Percentiles rank a stretch among this genome's conserved stretches.
Evolutionary conservation across 495 filamentous ascomycete species (phyloP).

Genomic region (Xylaria nigripes): DNA sequence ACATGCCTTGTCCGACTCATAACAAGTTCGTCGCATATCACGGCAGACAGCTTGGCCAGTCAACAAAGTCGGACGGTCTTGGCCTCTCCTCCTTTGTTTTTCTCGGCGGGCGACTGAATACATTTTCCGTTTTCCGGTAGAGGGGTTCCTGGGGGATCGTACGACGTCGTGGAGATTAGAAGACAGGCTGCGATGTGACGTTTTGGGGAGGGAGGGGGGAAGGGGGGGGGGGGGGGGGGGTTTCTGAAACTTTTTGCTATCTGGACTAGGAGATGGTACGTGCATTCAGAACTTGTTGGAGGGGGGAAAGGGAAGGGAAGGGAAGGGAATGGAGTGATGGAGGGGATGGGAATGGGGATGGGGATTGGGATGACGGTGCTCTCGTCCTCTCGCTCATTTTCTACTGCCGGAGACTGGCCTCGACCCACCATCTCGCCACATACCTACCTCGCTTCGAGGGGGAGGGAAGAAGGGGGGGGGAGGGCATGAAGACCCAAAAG

Average conservation of each 20-base stretch:
- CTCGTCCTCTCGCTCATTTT: constrained; percentile 2
- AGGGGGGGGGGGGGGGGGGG: too few species aligned
- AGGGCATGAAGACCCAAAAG: constrained; percentile 3
- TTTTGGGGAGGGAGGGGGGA: background rate
- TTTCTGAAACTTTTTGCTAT: too few species aligned
- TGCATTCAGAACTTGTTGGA: too few species aligned
- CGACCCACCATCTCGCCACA: background rate
- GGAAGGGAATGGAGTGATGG: too few species aligned
- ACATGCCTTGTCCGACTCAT: constrained; percentile 1
- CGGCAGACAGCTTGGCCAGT: background rate
- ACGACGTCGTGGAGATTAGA: constrained; percentile 4
- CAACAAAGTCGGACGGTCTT: constrained; percentile 1
- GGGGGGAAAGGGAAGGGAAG: too few species aligned
- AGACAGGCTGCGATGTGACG: constrained; percentile 9
- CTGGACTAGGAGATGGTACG: too few species aligned
- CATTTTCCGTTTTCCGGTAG: constrained; percentile 6
- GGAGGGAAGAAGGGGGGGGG: background rate
- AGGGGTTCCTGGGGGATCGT: background rate
- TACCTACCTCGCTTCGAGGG: background rate
- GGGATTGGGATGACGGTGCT: background rate
- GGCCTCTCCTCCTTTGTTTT: constrained; percentile 6
- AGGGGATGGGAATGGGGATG: too few species aligned
- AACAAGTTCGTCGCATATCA: constrained; percentile 8
- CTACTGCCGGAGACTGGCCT: constrained; percentile 14
- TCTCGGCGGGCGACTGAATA: background rate